Base-by-base conservation (phyloP, 2,329 filamentous ascomycete genomes). In the Didymella pinodella region DNA sequence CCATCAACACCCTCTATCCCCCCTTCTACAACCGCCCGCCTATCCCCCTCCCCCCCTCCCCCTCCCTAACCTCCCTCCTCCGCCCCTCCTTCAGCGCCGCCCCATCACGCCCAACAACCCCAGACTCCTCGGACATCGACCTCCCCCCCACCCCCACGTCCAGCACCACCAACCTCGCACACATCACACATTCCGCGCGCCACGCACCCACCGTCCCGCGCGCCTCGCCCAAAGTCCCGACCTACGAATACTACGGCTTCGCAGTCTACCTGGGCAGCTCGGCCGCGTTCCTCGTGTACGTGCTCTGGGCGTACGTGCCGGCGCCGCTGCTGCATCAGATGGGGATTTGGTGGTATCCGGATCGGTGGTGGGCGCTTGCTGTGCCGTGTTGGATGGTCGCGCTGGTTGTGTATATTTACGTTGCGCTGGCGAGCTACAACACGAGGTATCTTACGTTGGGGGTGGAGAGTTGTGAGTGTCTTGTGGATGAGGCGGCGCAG, bases 181-280 rank as follows among this genome's bases (percentile, higher is more conserved):
- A 83, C 26, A 83, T 86, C 61, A 84, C 83, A 4, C 83, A 82
- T 72, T 87, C 85, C 28, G 87, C 84, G 54, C 82, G 80, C 48
- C 83, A 81, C 68, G 85, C 81, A 61, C 85, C 82, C 62, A 89
- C 85, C 2, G 87, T 97, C 18, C 92, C 93, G 6, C 90, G 92
- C 55, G 93, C 93, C 1, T 90, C 90, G 53, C 95, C 95, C 1
- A 93, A 95, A 75, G 93, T 99, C 2, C 95, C 95, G n/a, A 99
- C 95, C 0, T 98, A 99, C 81, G 95, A 99, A 76, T 99, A 98
- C 85, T 98, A 98, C 77, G 95, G 95, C 75, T 99, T 99, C 79
- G 94, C 96, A 53, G 86, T 99, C 48, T 98, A 99, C 80, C 85
- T 99, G 38, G 92, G 94, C 73, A 93, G 90, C 62, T 92, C 89